Evolutionary conservation across 768 basidiomycete genomes (phyloP).

Genomic region (Artomyces pyxidatus): DNA sequence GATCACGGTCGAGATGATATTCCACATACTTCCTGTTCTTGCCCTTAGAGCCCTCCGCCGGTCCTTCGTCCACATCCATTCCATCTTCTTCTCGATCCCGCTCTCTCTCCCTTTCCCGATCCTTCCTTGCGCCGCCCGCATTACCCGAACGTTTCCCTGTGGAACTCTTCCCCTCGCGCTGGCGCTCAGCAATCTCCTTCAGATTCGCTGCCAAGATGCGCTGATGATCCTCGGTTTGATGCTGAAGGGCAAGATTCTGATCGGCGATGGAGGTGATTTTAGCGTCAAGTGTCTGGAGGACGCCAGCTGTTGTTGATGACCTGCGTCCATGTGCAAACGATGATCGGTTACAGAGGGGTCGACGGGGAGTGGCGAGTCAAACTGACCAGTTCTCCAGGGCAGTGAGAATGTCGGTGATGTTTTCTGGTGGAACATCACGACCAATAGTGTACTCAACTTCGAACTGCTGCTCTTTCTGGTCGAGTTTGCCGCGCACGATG

Average conservation of each 20-base stretch:
- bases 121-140: slow-evolving; percentile 5
- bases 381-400: slow-evolving; percentile 65
- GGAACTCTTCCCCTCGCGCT: slow-evolving; percentile 38
- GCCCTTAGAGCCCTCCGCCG: slow-evolving; percentile 3
- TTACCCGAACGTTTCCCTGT: no score
- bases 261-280: slow-evolving; percentile 53
- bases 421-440: slow-evolving; percentile 77
- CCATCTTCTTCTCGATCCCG: slow-evolving; percentile 12
- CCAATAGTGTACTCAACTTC: slow-evolving; percentile 93
- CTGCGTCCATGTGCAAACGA: slow-evolving; percentile 27
- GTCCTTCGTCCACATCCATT: slow-evolving; percentile 18
- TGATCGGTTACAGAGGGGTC: not conserved
- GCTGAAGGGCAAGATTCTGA: slow-evolving; percentile 33
- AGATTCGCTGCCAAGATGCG: slow-evolving; percentile 40
- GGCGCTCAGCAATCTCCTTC: slow-evolving; percentile 55
- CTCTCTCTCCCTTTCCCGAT: slow-evolving; percentile 9
- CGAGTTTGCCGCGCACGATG: slow-evolving; percentile 83
- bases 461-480: slow-evolving; percentile 84
- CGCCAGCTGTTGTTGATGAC: slow-evolving; percentile 62
- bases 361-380: slow-evolving; percentile 1
- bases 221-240: slow-evolving; percentile 47
- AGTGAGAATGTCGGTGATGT: slow-evolving; percentile 48
- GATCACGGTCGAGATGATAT: no score
- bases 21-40: slow-evolving; percentile 13
- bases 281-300: slow-evolving; percentile 64